Evolutionary conservation across 306 rosid species (phyloP).

Genomic region (Sechiopsis laciniata): DNA sequence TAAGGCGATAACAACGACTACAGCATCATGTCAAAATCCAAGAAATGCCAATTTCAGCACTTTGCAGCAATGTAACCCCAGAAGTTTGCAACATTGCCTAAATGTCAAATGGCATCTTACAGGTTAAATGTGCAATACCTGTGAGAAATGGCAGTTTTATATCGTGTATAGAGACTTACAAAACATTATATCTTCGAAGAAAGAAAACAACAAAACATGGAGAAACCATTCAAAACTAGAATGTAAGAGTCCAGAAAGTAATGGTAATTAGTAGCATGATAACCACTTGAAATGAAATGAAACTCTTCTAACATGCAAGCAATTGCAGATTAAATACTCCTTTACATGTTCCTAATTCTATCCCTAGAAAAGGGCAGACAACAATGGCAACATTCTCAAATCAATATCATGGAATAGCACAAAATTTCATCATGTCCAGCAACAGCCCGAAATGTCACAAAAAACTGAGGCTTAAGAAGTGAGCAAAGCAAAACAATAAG

Average conservation of each 20-base stretch:
- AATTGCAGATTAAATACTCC: no score
- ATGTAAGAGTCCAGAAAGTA: background rate
- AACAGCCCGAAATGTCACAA: no score
- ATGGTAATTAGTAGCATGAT: background rate
- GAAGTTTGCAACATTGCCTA: background rate
- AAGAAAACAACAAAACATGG: background rate
- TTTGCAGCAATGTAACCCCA: background rate
- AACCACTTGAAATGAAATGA: background rate
- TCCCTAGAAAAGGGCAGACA: constrained; percentile 5
- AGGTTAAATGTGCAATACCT: background rate
- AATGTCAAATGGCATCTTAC: background rate
- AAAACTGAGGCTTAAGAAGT: background rate
- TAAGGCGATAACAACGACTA: background rate
- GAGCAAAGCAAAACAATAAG: background rate
- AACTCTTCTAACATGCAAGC: background rate
- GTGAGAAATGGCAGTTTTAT: background rate
- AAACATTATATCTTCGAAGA: background rate
- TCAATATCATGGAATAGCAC: background rate
- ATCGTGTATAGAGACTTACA: background rate
- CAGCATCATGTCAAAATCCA: background rate
- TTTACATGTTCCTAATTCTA: background rate
- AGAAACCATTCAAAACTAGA: background rate
- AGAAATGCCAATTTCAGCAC: background rate
- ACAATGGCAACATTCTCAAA: constrained; percentile 19
- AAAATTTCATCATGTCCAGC: background rate